Conservation (phyloP, 2,329 filamentous ascomycete genomes). For the Cercospora sojina region DNA sequence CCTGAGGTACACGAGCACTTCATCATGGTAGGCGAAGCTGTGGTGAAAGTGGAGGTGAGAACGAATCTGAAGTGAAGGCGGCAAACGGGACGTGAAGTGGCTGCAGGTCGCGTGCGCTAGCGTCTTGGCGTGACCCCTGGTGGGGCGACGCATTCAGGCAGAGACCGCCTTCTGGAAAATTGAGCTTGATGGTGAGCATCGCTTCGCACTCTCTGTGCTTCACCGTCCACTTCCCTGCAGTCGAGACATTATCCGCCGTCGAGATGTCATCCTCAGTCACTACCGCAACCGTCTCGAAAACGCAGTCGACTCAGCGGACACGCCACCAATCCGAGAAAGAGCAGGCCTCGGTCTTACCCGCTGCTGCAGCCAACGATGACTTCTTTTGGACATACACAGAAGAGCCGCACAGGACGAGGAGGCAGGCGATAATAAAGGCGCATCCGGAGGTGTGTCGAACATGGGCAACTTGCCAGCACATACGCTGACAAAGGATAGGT, state of each 20-base stretch:
- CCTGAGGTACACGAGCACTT: not conserved
- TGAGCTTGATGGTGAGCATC: not conserved
- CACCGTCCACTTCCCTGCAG: not conserved
- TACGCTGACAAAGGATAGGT: slow-evolving; percentile 57
- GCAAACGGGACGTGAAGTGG: not conserved
- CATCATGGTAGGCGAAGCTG: not conserved
- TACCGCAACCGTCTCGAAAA: slow-evolving; percentile 27
- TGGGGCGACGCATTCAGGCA: not conserved
- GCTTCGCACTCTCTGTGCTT: not conserved
- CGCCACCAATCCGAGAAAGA: slow-evolving; percentile 18
- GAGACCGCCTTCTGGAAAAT: not conserved
- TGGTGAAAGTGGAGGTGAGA: not conserved
- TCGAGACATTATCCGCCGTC: not conserved
- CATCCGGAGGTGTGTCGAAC: slow-evolving; percentile 67
- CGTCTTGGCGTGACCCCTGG: not conserved
- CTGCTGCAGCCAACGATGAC: slow-evolving; percentile 46
- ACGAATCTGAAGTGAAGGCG: not conserved
- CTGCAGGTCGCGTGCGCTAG: not conserved
- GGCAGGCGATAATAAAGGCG: slow-evolving; percentile 94
- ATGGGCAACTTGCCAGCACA: slow-evolving; percentile 47
- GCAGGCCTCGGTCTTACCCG: slow-evolving; percentile 16
- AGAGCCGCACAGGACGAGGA: slow-evolving; percentile 87
- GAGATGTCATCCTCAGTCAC: slow-evolving; percentile 26
- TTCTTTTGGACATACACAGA: slow-evolving; percentile 99
- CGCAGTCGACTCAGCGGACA: slow-evolving; percentile 10